Conservation (phyloP, 208 protist genomes). For the Trichomonas vaginalis region DNA sequence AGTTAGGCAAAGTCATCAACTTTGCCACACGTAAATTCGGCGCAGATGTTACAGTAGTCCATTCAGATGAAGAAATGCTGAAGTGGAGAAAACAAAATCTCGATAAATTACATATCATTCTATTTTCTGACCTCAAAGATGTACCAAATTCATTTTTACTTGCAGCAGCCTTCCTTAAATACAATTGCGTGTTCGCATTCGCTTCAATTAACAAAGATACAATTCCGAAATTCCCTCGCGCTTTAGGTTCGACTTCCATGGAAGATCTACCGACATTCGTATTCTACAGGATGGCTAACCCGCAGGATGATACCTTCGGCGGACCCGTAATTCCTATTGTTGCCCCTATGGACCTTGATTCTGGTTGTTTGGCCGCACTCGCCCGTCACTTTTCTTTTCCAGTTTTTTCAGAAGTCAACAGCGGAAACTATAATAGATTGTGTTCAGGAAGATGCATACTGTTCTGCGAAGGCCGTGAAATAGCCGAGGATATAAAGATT, state of each 20-base stretch:
- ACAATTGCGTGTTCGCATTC: not conserved
- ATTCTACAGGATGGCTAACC: not conserved
- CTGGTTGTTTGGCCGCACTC: not conserved
- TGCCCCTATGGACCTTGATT: not conserved
- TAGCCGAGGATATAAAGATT: not conserved
- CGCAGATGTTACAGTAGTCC: not conserved
- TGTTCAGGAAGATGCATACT: not conserved
- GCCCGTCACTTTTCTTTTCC: not conserved
- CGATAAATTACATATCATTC: not conserved
- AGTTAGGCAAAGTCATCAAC: not conserved
- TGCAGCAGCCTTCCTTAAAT: not conserved
- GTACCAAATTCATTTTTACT: not conserved
- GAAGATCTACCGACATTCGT: not conserved
- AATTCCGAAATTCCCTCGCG: not conserved
- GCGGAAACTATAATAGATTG: not conserved
- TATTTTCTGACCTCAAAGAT: not conserved
- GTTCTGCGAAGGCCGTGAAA: not conserved
- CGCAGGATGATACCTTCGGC: not conserved
- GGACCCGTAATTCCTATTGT: constrained; percentile 3
- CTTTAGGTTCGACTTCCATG: not conserved
- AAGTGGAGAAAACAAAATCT: not conserved
- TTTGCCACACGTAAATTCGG: not conserved
- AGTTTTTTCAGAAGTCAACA: not conserved
- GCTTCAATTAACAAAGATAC: not conserved
- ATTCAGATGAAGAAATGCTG: not conserved